A percentile compares a stretch with the other conserved stretches of the same genome.
Evolutionary conservation across 768 basidiomycete genomes (phyloP).

Genomic region (Paxillus ammoniavirescens): DNA sequence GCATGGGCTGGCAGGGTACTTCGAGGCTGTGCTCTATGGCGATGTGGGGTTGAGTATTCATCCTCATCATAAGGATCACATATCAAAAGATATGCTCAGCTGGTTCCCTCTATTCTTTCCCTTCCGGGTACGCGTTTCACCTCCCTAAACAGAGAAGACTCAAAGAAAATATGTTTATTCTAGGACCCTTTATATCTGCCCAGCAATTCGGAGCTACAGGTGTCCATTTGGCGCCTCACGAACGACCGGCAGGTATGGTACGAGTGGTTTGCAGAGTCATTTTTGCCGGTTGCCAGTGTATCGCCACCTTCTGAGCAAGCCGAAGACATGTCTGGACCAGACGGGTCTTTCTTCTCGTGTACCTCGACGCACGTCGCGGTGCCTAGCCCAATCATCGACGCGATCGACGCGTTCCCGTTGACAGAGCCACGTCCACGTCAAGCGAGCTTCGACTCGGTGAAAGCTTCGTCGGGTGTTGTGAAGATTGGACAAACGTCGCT

Average conservation of each 20-base stretch:
- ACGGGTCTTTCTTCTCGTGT: conserved; percentile 27
- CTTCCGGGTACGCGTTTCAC: conserved; percentile 60
- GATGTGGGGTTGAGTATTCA: conserved; percentile 92
- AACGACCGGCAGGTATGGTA: conserved; percentile 94
- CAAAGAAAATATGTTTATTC: neutral
- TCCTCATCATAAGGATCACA: conserved; percentile 78
- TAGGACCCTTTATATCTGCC: conserved; percentile 95
- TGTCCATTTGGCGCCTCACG: conserved; percentile 92
- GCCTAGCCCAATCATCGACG: conserved; percentile 75
- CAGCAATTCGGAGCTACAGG: conserved; percentile 86
- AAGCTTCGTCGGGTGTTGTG: conserved; percentile 46
- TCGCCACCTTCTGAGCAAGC: conserved; percentile 18
- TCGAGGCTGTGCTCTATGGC: conserved; percentile 92
- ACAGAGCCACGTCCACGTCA: conserved; percentile 6
- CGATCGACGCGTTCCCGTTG: conserved; percentile 43
- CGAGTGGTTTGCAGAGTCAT: conserved; percentile 97
- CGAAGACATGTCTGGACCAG: conserved; percentile 14
- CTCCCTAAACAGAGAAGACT: neutral
- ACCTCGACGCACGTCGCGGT: conserved; percentile 28
- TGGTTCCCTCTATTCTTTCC: conserved; percentile 99
- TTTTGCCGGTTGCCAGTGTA: conserved; percentile 59
- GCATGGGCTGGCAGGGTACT: conserved; percentile 96
- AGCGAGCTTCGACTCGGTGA: conserved; percentile 7
- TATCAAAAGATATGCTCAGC: conserved; percentile 96
- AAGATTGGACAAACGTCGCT: conserved; percentile 95